A percentile compares a stretch with the other conserved stretches of the same genome.
Evolutionary conservation across 164 flowering plant species (phyloP).

Genomic region (Chimonanthus salicifolius): DNA sequence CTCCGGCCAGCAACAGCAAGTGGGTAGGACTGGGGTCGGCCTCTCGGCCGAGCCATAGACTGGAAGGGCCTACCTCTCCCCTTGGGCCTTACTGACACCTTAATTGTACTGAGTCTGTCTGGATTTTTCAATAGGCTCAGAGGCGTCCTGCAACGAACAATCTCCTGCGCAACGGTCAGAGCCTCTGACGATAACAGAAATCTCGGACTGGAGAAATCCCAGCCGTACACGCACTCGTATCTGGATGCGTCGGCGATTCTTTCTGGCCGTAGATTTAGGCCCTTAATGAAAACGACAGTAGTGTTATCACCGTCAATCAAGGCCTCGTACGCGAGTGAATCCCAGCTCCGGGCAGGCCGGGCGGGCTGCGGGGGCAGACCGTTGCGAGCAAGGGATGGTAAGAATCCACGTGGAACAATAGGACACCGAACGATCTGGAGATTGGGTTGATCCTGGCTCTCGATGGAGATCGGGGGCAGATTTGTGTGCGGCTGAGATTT

Average conservation of each 20-base stretch:
- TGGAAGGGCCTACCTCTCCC: conserved; percentile 25
- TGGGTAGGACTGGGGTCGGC: conserved; percentile 5
- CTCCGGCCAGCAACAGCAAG: neutral
- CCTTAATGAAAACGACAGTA: conserved; percentile 62
- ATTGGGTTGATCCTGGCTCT: conserved; percentile 20
- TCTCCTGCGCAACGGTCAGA: conserved; percentile 56
- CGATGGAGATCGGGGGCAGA: conserved; percentile 24
- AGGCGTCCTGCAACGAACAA: conserved; percentile 67
- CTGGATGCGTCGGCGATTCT: conserved; percentile 29
- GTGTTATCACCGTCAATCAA: conserved; percentile 50
- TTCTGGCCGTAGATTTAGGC: conserved; percentile 56
- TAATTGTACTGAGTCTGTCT: conserved; percentile 16
- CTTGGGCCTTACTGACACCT: conserved; percentile 44
- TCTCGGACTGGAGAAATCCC: conserved; percentile 37
- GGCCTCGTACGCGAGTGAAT: conserved; percentile 52
- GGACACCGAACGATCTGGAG: conserved; percentile 61
- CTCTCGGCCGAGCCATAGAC: conserved; percentile 46
- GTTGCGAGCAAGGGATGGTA: conserved; percentile 26
- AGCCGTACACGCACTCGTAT: conserved; percentile 58
- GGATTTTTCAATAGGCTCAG: conserved; percentile 25
- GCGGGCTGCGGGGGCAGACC: conserved; percentile 15
- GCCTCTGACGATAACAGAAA: conserved; percentile 31
- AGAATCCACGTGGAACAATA: conserved; percentile 29
- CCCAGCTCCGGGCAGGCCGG: conserved; percentile 43
- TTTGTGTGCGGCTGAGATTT: conserved; percentile 26